phyloP scores from a whole-genome alignment of 2,329 filamentous ascomycete genomes.

The Fusarium cyanostomum region DNA sequence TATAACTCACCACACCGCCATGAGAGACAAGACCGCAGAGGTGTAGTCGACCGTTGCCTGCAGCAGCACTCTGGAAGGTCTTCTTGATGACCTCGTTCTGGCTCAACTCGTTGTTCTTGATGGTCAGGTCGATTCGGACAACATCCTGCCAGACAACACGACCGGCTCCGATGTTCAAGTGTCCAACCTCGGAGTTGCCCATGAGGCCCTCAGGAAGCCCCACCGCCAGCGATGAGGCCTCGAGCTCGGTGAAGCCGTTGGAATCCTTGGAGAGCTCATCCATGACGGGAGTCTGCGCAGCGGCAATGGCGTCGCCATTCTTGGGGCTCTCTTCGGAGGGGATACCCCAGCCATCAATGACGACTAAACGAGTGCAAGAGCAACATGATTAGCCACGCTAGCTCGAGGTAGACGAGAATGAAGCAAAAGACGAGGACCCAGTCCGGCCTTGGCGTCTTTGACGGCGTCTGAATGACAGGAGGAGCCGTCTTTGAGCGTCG shows the following conservation, averaged over 20 bases:
- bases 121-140: conserved; percentile 92
- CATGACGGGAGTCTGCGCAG: conserved; percentile 94
- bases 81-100: conserved; percentile 79
- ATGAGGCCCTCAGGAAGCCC: conserved; percentile 96
- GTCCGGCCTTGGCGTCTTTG: conserved; percentile 40
- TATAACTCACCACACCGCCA: conserved; percentile 78
- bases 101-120: conserved; percentile 85
- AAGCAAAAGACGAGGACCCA: conserved; percentile 60
- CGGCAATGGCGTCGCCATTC: conserved; percentile 93
- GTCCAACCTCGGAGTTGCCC: conserved; percentile 98
- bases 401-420: conserved; percentile 64
- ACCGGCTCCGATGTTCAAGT: conserved; percentile 97
- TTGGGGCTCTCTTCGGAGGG: conserved; percentile 81
- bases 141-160: conserved; percentile 99
- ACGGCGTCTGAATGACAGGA: conserved; percentile 19
- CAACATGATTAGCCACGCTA: conserved; percentile 68
- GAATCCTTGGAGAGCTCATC: conserved; percentile 85
- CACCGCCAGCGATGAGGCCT: conserved; percentile 94
- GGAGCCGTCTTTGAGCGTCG: conserved; percentile 36
- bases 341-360: conserved; percentile 99
- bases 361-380: conserved; percentile 72
- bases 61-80: conserved; percentile 81
- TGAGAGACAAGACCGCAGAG: conserved; percentile 92
- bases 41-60: conserved; percentile 91
- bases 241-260: conserved; percentile 89